phyloP scores from a whole-genome alignment of 139 green algal genomes.

The Chlamydomonas urium region DNA sequence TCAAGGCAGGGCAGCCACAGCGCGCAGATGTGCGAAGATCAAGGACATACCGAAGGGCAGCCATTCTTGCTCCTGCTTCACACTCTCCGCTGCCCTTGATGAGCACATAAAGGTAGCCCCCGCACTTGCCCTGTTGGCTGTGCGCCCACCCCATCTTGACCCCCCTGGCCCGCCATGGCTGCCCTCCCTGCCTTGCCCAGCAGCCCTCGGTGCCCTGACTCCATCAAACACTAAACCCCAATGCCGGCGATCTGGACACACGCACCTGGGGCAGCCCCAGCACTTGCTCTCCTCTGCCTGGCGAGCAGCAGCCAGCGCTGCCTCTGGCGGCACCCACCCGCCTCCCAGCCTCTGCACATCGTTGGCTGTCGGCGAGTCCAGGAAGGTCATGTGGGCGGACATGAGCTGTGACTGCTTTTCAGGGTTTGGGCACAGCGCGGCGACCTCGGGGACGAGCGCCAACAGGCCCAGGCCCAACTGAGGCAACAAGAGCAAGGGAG shows the following conservation, averaged over 20 bases:
- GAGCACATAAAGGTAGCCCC: too few species aligned
- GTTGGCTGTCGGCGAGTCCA: constrained; percentile 26
- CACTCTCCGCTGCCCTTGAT: too few species aligned
- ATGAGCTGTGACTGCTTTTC: constrained; percentile 51
- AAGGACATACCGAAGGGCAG: too few species aligned
- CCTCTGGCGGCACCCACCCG: constrained; percentile 69
- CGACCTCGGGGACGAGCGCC: constrained; percentile 57
- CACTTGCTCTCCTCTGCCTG: constrained; percentile 29
- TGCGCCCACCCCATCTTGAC: too few species aligned
- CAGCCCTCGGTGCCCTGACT: background rate
- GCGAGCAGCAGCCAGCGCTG: constrained; percentile 42
- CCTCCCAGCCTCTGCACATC: constrained; percentile 16
- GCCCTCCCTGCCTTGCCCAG: background rate
- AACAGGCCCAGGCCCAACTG: constrained; percentile 53
- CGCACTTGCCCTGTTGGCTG: too few species aligned
- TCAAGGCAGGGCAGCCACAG: too few species aligned
- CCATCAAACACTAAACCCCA: too few species aligned
- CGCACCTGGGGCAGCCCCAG: constrained; percentile 21
- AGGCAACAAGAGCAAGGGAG: background rate
- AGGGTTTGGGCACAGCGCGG: constrained; percentile 56
- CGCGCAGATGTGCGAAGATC: too few species aligned
- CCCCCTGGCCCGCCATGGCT: background rate
- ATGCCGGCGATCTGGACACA: background rate
- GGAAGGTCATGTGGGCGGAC: constrained; percentile 42
- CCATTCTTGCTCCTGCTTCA: too few species aligned